Conservation (phyloP, 169 alveolate species). For the Cryptosporidium meleagridis region DNA sequence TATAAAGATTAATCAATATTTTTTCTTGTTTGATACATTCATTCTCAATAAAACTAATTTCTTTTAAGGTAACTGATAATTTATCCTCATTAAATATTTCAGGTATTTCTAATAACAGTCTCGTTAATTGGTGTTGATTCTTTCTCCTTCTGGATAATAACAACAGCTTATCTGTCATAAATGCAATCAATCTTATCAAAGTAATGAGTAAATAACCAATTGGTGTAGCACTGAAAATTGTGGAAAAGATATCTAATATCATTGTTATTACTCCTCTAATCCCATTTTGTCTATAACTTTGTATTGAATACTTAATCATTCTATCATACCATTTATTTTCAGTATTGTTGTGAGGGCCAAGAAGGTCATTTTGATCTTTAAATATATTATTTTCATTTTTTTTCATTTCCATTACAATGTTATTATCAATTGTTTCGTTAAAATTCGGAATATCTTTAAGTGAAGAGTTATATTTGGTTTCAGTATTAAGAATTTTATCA, state of each 20-base stretch:
- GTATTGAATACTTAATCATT: constrained; percentile 63
- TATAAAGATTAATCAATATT: background rate
- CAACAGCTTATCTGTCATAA: constrained; percentile 67
- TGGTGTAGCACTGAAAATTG: constrained; percentile 73
- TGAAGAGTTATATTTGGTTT: background rate
- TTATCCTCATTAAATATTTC: constrained; percentile 35
- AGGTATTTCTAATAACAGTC: constrained; percentile 59
- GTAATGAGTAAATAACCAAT: constrained; percentile 52
- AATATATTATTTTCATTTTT: background rate
- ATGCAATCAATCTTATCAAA: constrained; percentile 65
- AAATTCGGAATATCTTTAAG: background rate
- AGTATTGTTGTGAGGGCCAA: background rate
- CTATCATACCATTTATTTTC: constrained; percentile 55
- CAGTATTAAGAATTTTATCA: background rate
- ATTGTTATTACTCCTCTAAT: constrained; percentile 68
- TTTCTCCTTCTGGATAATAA: constrained; percentile 56
- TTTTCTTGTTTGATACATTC: constrained; percentile 22
- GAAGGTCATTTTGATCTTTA: background rate
- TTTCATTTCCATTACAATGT: background rate
- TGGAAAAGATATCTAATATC: constrained; percentile 62
- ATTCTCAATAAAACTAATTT: constrained; percentile 1
- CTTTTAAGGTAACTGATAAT: background rate
- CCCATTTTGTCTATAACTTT: constrained; percentile 64
- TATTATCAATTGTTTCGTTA: background rate
- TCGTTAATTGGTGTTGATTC: constrained; percentile 38